Evolutionary conservation across 345 rosid genomes (phyloP).

Genomic region (Erysimum cheiranthoides): DNA sequence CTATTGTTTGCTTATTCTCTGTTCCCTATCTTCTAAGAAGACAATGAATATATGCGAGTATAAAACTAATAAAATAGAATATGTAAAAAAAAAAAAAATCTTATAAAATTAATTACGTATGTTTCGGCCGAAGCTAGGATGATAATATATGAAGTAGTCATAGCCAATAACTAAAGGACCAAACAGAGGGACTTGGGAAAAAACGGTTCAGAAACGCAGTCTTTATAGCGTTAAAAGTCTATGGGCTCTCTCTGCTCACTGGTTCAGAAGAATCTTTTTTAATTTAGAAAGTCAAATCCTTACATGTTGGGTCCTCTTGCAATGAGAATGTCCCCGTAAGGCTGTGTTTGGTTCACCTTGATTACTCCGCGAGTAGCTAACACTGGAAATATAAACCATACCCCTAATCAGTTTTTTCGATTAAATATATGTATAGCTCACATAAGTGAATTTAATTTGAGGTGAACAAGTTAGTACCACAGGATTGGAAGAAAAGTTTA

Average conservation of each 20-base stretch:
- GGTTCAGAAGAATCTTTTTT: not conserved
- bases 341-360: slow-evolving; percentile 60
- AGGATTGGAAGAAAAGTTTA: slow-evolving; percentile 78
- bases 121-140: slow-evolving; percentile 2
- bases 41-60: slow-evolving; percentile 7
- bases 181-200: slow-evolving; percentile 9
- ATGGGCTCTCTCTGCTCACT: not conserved
- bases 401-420: not conserved
- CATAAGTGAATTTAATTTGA: not conserved
- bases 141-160: not conserved
- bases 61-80: not conserved
- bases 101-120: not conserved
- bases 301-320: slow-evolving; percentile 72
- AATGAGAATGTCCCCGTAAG: slow-evolving; percentile 79
- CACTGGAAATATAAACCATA: slow-evolving; percentile 52
- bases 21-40: not conserved
- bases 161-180: slow-evolving; percentile 11
- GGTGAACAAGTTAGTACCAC: slow-evolving; percentile 56
- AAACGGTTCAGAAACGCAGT: not conserved
- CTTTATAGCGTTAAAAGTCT: not conserved
- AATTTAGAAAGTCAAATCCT: slow-evolving; percentile 19
- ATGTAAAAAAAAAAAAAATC: not conserved
- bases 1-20: not conserved
- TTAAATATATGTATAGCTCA: not conserved
- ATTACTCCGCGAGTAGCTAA: slow-evolving; percentile 66